These are phyloP conservation scores for Helichrysum umbraculigerum DNA, from an alignment of 129 eudicot genomes.

Conservation along the genomic window DNA sequence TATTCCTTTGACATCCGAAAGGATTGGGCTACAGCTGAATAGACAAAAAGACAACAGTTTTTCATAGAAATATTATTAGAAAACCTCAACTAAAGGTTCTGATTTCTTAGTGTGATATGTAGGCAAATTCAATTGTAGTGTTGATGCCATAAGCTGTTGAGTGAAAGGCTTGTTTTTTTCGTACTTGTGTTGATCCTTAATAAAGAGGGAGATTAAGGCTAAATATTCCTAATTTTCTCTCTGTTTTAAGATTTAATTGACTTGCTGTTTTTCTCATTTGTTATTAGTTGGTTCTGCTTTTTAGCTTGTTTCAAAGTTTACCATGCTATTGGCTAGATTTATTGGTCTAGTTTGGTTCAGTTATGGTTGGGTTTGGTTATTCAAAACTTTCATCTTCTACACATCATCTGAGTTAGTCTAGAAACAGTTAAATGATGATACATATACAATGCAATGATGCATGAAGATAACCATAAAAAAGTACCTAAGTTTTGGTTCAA, in stretches of 20 bases:
- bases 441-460: neutral
- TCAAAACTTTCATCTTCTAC: neutral
- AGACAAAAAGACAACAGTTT: conserved; percentile 7
- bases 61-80: conserved; percentile 20
- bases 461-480: neutral
- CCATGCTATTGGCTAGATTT: neutral
- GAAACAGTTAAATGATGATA: neutral
- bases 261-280: conserved; percentile 8
- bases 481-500: neutral
- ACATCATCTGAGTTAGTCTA: neutral
- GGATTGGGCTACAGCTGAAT: conserved; percentile 58
- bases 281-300: neutral
- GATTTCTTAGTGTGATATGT: conserved; percentile 22
- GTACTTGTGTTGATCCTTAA: conserved; percentile 32
- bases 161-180: conserved; percentile 15
- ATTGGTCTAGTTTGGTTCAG: neutral
- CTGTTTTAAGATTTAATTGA: conserved; percentile 28
- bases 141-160: conserved; percentile 35
- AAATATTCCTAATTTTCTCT: conserved; percentile 19
- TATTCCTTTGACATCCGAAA: conserved; percentile 76
- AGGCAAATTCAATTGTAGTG: conserved; percentile 25
- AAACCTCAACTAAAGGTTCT: conserved; percentile 6
- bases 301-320: neutral
- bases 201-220: conserved; percentile 31
- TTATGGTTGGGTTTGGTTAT: neutral